Conservation (phyloP, 768 basidiomycete genomes). For the Mycena amicta region DNA sequence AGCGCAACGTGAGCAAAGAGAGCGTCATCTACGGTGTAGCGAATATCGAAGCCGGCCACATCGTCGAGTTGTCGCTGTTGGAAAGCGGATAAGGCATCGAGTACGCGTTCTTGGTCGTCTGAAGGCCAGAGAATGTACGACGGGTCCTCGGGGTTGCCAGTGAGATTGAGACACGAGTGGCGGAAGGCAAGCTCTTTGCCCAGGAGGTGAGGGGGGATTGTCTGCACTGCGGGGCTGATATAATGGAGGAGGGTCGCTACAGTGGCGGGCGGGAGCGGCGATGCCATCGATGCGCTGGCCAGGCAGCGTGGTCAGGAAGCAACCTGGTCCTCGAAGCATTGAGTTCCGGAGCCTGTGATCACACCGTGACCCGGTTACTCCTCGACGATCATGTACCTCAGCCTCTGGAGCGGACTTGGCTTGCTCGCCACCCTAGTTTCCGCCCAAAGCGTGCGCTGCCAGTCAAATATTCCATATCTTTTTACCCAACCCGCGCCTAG, state of each 20-base stretch:
- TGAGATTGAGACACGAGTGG: constrained; percentile 63
- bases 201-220: constrained; percentile 62
- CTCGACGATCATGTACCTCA: too few relatives aligned
- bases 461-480: neutral
- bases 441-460: constrained; percentile 16
- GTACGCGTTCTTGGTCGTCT: constrained; percentile 31
- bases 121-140: constrained; percentile 74
- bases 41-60: constrained; percentile 16
- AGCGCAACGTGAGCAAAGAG: constrained; percentile 60
- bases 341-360: too few relatives aligned
- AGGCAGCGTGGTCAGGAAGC: too few relatives aligned
- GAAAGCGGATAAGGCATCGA: constrained; percentile 48
- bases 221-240: constrained; percentile 54
- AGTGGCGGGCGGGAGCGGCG: constrained; percentile 35
- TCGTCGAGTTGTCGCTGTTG: constrained; percentile 24
- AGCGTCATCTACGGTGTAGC: constrained; percentile 44
- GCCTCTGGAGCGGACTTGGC: neutral
- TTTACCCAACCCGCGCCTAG: neutral
- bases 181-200: constrained; percentile 62
- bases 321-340: too few relatives aligned
- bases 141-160: constrained; percentile 42
- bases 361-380: too few relatives aligned
- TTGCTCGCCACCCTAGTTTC: constrained; percentile 11
- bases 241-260: constrained; percentile 57
- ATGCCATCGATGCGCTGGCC: neutral